Evolutionary conservation across 2,329 filamentous ascomycete genomes (phyloP), one percentile per base, ranked within the genome.

Genomic region (Sphaceloma murrayae): DNA sequence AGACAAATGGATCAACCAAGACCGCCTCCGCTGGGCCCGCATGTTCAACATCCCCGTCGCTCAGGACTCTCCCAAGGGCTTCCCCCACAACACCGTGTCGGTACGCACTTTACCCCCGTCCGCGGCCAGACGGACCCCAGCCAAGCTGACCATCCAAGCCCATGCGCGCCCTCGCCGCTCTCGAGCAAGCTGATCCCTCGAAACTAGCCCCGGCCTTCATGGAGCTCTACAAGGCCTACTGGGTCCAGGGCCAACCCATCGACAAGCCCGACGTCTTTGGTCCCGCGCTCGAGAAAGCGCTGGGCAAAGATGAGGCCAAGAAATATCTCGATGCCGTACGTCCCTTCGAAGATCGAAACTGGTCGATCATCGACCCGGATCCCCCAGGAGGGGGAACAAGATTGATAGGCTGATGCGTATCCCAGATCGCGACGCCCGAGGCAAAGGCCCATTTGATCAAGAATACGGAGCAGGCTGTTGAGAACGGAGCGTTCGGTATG

Each of bases 401-500:
- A 24, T 30, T 13, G 8, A 5, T 8, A 46, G 7, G 11, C 26
- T 45, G 24, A 42, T 26, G 17, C n/a, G n/a, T 16, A 19, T 16
- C 55, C 34, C 48, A 53, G 46, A 53, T 56, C 24, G 56, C 53
- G 47, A 58, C 53, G 18, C 55, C 62, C 4, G 66, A 70, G 32
- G 62, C 64, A 29, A 77, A 77, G 59, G 58, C 62, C 13, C 48
- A 54, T 21, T 53, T 79, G 52, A 53, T 49, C 4, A 59, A 59
- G 17, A 75, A 74, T 47, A 77, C 73, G 1, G 64, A 75, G 10
- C 50, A 56, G 40, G 71, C 74, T 1, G 62, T 78, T 17, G 58
- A 61, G 17, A 64, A 69, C 17, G 76, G 74, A 1, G 73, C 72
- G 1, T 80, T 80, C 62, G 76, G 76, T 1, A 53, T 79, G 43